Base-by-base conservation (phyloP, 768 basidiomycete genomes). In the Boletus rubescentipes region DNA sequence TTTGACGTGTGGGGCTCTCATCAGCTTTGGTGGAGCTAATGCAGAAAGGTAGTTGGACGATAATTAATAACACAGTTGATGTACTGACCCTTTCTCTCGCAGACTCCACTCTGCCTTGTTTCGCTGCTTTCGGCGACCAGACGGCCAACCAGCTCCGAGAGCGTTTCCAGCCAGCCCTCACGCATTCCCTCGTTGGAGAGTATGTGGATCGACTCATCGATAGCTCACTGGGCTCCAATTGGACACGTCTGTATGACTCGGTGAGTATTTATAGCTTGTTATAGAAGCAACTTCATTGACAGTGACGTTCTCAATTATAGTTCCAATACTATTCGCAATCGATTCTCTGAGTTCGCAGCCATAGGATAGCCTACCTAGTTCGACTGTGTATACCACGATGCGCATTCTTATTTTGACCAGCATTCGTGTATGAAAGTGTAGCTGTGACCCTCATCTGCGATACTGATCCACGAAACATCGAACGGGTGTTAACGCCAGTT, bases 171-270 rank as follows among this genome's bases (percentile, higher is more conserved):
- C 89, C 96, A 29, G 85, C 86, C 4, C 77, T 98, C 31, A 94
- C 93, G 0, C 91, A 95, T 58, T 80, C 78, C 39, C 78, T 89
- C 34, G 87, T 95, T 29, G 92, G 86, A 39, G 91, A 93, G 34
- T 85, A 96, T 65, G 80, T 97, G n/a, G 93, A 98, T 59, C 78
- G 86, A 43, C 76, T 99, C 41, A 89, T 99, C 58, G 87, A 97
- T 57, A 89, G 80, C 50, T 96, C 95, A 1, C 74, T 97, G 42
- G 93, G 92, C 12, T 95, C 92, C 31, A 86, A 91, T 57, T 98
- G 95, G 89, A 98, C 97, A 35, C 79, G 94, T 60, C 72, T 98
- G 32, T 99, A 99, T 68, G 97, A 99, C 72, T 97, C 93, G 55
- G 91, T 93, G 65, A 64, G 87, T 65, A 31, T 37, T 26, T 31